Percentiles rank a stretch among this genome's conserved stretches.
Conservation (phyloP, 805 yeast species). For the Ogataea pilisensis region DNA sequence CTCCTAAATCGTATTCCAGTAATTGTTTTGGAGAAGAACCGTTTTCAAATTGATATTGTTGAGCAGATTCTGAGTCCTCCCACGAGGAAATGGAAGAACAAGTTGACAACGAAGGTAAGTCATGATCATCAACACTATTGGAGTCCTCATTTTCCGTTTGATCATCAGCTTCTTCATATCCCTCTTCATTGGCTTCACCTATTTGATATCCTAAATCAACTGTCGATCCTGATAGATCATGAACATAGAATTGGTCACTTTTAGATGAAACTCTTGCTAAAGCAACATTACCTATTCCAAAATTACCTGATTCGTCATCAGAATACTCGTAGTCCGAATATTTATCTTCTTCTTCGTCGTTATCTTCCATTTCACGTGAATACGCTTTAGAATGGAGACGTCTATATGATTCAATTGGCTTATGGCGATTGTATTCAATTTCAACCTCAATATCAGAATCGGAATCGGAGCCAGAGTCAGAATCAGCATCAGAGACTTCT, state of each 20-base stretch:
- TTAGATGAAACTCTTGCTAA: conserved; percentile 6
- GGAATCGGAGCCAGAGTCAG: conserved; percentile 13
- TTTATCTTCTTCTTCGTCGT: conserved; percentile 9
- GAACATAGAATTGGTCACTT: neutral
- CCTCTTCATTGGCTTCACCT: conserved; percentile 3
- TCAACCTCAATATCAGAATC: conserved; percentile 11
- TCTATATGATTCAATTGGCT: no score
- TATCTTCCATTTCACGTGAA: no score
- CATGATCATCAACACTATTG: conserved; percentile 11
- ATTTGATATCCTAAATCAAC: conserved; percentile 4
- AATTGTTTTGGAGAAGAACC: neutral
- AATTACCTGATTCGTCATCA: conserved; percentile 9
- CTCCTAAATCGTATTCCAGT: conserved; percentile 8
- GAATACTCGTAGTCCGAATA: conserved; percentile 4
- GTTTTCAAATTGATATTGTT: neutral
- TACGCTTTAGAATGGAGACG: no score
- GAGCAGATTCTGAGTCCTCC: conserved; percentile 15
- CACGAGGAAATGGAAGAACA: conserved; percentile 28
- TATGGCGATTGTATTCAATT: conserved; percentile 1
- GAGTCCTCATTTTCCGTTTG: conserved; percentile 3
- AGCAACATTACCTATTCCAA: neutral
- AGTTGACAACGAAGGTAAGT: conserved; percentile 26
- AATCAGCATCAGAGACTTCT: conserved; percentile 14
- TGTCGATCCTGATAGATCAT: conserved; percentile 2
- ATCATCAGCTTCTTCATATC: conserved; percentile 7